Base-by-base conservation (phyloP, 2,329 filamentous ascomycete genomes). In the Ophiostoma piceae region DNA sequence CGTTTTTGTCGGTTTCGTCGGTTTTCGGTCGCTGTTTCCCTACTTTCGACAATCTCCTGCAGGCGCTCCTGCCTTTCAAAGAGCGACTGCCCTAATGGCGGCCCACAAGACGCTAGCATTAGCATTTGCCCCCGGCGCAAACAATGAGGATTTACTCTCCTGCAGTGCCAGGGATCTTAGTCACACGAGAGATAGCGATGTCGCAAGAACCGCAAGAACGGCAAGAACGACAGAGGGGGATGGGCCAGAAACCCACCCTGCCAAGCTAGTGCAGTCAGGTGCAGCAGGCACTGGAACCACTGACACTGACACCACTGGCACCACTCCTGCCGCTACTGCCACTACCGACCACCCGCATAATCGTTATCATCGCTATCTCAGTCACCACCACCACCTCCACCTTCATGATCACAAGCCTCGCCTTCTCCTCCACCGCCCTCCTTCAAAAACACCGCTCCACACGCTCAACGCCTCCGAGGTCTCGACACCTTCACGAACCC, bases 401-500 rank as follows among this genome's bases (percentile, higher is more conserved):
- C 62, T 19, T 65, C 37, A 66, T 29, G 37, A 26, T 26, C 68
- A 60, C 16, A 60, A 57, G 12, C 66, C 19, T n/a, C 66, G 29
- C n/a, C 35, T 41, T 19, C 37, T 9, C 41, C 29, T 32, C 43
- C 47, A 65, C 26, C 37, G 66, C 66, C 35, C 35, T 39, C 68
- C 22, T 32, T 39, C 54, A 66, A 51, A 39, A 54, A 35, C 26
- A 39, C 68, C 37, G 57, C 67, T 37, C 37, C 57, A 69, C 67
- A 37, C 37, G 47, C 67, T 37, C 43, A 65, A 69, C 67, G 41
- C 57, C 19, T 73, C 72, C 0, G 69, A 69, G 41, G 22, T 41
- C 4, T 74, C 71, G 35, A 70, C 69, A 29, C 69, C 67, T 9
- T 66, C 68, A 2, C 71, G 67, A 39, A 68, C 69, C 1, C 71